Conservation (phyloP, 31 red algal genomes). For the Odonthalia washingtoniensis region DNA sequence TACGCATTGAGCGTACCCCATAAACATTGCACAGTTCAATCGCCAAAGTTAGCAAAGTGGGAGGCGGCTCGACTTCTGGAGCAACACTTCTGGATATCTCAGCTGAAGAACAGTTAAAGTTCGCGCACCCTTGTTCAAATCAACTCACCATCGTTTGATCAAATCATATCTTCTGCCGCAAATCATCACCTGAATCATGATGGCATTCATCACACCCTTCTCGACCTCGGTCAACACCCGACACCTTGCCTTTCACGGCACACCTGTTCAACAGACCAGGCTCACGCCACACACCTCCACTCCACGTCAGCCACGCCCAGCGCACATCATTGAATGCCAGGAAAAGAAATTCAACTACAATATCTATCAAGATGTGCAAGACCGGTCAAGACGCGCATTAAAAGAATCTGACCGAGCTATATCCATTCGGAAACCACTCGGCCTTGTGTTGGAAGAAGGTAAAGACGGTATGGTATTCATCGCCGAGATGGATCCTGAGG, state of each 20-base stretch:
- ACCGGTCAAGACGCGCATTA: conserved; percentile 80
- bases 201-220: background rate
- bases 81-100: no score
- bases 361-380: conserved; percentile 92
- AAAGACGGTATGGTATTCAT: conserved; percentile 98
- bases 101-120: no score
- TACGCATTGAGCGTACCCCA: no score
- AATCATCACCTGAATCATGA: no score
- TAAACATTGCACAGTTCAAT: no score
- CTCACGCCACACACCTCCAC: background rate
- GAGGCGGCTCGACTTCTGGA: no score
- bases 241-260: background rate
- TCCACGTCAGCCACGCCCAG: background rate
- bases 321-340: background rate
- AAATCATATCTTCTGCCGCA: no score
- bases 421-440: conserved; percentile 83
- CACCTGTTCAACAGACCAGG: background rate
- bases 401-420: conserved; percentile 72
- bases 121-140: no score
- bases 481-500: conserved; percentile 84
- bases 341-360: conserved; percentile 88
- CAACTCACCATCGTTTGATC: no score
- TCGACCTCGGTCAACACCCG: background rate
- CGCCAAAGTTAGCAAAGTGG: no score
- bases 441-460: conserved; percentile 94